Evolutionary conservation across 2,329 filamentous ascomycete genomes (phyloP), one percentile per base, ranked within the genome.

Genomic region (Fusarium guadeloupense): DNA sequence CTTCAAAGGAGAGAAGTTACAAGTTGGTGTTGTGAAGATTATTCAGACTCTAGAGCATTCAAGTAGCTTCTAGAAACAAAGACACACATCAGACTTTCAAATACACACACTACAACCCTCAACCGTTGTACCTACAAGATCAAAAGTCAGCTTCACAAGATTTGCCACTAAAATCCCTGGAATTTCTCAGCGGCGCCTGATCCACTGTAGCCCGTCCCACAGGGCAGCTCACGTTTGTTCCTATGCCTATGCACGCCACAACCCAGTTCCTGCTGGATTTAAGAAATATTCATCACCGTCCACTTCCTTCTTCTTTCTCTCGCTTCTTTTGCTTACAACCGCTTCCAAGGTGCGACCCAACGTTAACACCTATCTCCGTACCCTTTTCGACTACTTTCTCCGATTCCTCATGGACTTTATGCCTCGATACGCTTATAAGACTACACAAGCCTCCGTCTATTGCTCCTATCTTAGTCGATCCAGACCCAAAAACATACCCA

Each of bases 391-490:
- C 49, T 28, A 25, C 30, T 20, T 9, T 49, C 42, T 51, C 37
- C 54, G 46, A 60, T 48, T 54, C 44, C 68, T 48, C 51, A 71
- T 70, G 68, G 67, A 70, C 60, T 68, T 68, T 68, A 66, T 66
- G 61, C 43, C 52, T 58, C 51, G 49, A 54, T 57, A 69, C 60
- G 46, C 54, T 46, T 67, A 61, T 38, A 62, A 65, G 68, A 47
- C 39, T 33, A 54, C 50, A 57, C 39, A 51, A 63, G 40, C 54
- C 47, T 49, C 60, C 46, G 35, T 51, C 61, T 64, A 63, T 54
- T 53, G 61, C 39, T 46, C 48, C 47, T 35, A 54, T 59, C 64
- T 59, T 48, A 57, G 52, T 68, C 62, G 62, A 54, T 33, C 61
- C 43, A 65, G 58, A 61, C 44, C 54, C 23, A 67, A 59, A 61